Evolutionary conservation across 139 green algal genomes (phyloP).

Genomic region (Chlamydomonas sp.): DNA sequence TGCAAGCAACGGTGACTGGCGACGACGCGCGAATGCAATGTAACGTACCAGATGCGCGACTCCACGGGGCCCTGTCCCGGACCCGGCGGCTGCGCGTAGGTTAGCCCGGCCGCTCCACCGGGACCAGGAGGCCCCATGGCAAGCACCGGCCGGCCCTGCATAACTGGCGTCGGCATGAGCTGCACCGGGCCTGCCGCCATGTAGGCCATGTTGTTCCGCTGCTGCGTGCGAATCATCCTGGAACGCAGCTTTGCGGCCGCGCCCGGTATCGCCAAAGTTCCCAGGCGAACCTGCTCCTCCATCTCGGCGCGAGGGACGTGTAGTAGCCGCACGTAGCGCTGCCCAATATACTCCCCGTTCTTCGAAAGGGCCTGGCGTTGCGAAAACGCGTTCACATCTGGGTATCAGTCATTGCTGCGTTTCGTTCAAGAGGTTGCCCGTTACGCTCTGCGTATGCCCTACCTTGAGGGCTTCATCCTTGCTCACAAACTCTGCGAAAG

Average conservation of each 20-base stretch:
- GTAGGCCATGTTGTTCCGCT: slow-evolving; percentile 27
- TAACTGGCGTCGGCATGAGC: slow-evolving; percentile 17
- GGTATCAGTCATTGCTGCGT: too few species aligned
- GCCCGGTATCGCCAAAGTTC: slow-evolving; percentile 65
- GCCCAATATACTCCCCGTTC: slow-evolving; percentile 76
- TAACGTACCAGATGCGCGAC: slow-evolving; percentile 16
- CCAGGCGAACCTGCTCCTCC: slow-evolving; percentile 71
- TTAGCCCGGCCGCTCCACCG: not conserved
- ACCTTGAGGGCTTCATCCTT: slow-evolving; percentile 63
- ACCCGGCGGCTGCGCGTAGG: not conserved
- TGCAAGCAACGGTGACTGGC: not conserved
- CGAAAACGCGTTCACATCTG: not conserved
- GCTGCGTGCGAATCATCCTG: slow-evolving; percentile 51
- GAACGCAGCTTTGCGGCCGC: slow-evolving; percentile 62
- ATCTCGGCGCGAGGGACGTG: slow-evolving; percentile 75
- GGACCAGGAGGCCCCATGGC: slow-evolving; percentile 2
- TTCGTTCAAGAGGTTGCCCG: too few species aligned
- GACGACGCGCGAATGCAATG: not conserved
- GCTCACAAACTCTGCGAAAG: slow-evolving; percentile 66
- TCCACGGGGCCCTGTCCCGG: not conserved
- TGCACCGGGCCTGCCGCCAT: slow-evolving; percentile 22
- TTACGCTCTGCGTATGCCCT: not conserved
- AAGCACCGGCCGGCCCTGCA: slow-evolving; percentile 17
- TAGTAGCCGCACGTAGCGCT: slow-evolving; percentile 76
- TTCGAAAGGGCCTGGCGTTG: slow-evolving; percentile 64